Evolutionary conservation across 1,284 basidiomycete species (phyloP).

Genomic region (Flammula alnicola): DNA sequence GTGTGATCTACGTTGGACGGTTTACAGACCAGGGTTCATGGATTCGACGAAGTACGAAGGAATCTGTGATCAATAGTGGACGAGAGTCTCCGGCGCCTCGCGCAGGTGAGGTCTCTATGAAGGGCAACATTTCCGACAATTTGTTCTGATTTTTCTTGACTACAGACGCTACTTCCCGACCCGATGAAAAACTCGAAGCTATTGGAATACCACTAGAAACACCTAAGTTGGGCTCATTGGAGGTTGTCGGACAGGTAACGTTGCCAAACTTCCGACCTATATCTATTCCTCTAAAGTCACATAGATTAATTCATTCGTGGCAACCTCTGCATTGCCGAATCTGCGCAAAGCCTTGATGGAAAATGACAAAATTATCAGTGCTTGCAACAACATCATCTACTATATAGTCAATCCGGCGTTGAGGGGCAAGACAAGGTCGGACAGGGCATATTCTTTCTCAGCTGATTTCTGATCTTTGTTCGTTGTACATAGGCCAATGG

Average conservation of each 20-base stretch:
- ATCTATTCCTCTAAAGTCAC: not conserved
- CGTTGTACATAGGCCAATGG: slow-evolving; percentile 57
- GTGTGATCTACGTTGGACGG: slow-evolving; percentile 74
- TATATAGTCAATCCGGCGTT: slow-evolving; percentile 85
- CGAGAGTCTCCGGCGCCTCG: slow-evolving; percentile 68
- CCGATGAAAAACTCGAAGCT: slow-evolving; percentile 60
- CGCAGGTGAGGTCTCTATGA: slow-evolving; percentile 41
- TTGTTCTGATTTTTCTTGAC: slow-evolving; percentile 16
- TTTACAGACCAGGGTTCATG: slow-evolving; percentile 80
- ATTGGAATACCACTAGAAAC: slow-evolving; percentile 48
- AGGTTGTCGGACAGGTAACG: slow-evolving; percentile 58
- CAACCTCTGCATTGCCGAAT: slow-evolving; percentile 72
- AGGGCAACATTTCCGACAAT: not conserved
- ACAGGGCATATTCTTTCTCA: not conserved
- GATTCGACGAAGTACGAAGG: slow-evolving; percentile 73
- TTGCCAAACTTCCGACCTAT: not conserved
- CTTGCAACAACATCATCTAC: slow-evolving; percentile 85
- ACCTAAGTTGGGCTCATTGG: slow-evolving; percentile 46
- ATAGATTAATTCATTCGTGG: slow-evolving; percentile 80
- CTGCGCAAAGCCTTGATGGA: slow-evolving; percentile 85
- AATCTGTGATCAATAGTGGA: slow-evolving; percentile 61
- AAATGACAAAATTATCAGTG: slow-evolving; percentile 78
- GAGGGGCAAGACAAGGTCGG: slow-evolving; percentile 72
- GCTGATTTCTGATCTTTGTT: not conserved
- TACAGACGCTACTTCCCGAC: slow-evolving; percentile 28